Evolutionary conservation across 805 yeast genomes (phyloP).

Genomic region (Maudiozyma barnettii): DNA sequence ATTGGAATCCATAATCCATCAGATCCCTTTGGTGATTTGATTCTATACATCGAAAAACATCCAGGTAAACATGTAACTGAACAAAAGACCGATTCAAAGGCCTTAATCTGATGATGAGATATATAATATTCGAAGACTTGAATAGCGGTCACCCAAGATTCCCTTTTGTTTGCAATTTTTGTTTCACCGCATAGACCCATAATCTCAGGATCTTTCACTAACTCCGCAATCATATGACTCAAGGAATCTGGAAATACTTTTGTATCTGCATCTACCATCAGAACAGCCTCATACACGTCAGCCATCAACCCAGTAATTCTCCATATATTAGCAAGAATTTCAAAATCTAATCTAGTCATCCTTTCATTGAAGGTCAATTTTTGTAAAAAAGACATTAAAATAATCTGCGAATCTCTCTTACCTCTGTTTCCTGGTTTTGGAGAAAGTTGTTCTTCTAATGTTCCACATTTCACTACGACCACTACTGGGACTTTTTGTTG

Average conservation of each 20-base stretch:
- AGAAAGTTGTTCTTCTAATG: slow-evolving; percentile 62
- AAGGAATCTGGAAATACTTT: slow-evolving; percentile 77
- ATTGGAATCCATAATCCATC: slow-evolving; percentile 89
- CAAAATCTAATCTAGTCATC: slow-evolving; percentile 85
- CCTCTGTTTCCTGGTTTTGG: slow-evolving; percentile 91
- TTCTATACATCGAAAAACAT: slow-evolving; percentile 86
- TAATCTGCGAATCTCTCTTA: slow-evolving; percentile 88
- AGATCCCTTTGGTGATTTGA: slow-evolving; percentile 76
- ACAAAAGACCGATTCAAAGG: slow-evolving; percentile 88
- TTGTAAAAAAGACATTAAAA: slow-evolving; percentile 84
- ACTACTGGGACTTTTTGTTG: slow-evolving; percentile 81
- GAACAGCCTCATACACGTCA: slow-evolving; percentile 65
- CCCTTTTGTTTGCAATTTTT: slow-evolving; percentile 72
- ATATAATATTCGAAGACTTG: slow-evolving; percentile 91
- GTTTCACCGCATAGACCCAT: slow-evolving; percentile 97
- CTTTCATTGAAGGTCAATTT: slow-evolving; percentile 84
- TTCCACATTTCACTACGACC: slow-evolving; percentile 77
- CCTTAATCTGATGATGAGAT: slow-evolving; percentile 90
- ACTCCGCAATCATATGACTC: slow-evolving; percentile 83
- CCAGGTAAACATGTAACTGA: slow-evolving; percentile 94
- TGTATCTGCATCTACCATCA: slow-evolving; percentile 95
- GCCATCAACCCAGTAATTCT: slow-evolving; percentile 78
- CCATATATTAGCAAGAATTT: slow-evolving; percentile 67
- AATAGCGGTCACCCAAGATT: slow-evolving; percentile 84
- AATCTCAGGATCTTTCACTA: slow-evolving; percentile 75